These are phyloP conservation scores for Arachis monticola DNA, from an alignment of 331 rosid species.

Conservation along the genomic window DNA sequence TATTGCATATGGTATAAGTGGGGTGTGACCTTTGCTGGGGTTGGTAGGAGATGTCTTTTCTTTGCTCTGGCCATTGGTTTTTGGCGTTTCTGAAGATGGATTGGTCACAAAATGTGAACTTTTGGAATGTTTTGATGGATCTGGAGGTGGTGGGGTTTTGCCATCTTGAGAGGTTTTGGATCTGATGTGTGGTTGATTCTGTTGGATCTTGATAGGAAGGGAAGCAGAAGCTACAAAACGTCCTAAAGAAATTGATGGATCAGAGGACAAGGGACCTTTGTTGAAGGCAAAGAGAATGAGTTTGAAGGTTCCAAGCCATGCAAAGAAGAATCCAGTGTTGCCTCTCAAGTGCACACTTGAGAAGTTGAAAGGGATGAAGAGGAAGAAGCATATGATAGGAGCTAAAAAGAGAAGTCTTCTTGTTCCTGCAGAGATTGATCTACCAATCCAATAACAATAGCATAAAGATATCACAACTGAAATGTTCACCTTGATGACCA, in stretches of 20 bases:
- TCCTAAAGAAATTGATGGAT: conserved; percentile 47
- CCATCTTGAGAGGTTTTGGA: conserved; percentile 7
- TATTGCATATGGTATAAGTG: conserved; percentile 22
- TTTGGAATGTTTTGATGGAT: conserved; percentile 12
- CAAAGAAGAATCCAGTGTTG: conserved; percentile 53
- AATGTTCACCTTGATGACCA: conserved; percentile 45
- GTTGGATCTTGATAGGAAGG: conserved; percentile 67
- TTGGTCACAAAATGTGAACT: conserved; percentile 13
- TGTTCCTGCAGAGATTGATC: conserved; percentile 45
- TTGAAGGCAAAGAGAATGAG: conserved; percentile 66
- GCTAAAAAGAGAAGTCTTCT: conserved; percentile 48
- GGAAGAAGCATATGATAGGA: conserved; percentile 54
- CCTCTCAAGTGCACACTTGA: conserved; percentile 57
- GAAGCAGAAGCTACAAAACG: conserved; percentile 56
- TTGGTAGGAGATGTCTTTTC: neutral
- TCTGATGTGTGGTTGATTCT: conserved; percentile 5
- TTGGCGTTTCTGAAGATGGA: conserved; percentile 18
- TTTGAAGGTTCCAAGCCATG: conserved; percentile 74
- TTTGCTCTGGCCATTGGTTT: neutral
- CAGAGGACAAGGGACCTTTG: conserved; percentile 62
- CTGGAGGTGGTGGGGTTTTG: neutral
- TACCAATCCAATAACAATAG: conserved; percentile 52
- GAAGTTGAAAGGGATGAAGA: conserved; percentile 61
- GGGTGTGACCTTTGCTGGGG: neutral
- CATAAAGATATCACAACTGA: conserved; percentile 41